Base-by-base conservation (phyloP, 208 protist species). In the Trypanosoma lewisi region DNA sequence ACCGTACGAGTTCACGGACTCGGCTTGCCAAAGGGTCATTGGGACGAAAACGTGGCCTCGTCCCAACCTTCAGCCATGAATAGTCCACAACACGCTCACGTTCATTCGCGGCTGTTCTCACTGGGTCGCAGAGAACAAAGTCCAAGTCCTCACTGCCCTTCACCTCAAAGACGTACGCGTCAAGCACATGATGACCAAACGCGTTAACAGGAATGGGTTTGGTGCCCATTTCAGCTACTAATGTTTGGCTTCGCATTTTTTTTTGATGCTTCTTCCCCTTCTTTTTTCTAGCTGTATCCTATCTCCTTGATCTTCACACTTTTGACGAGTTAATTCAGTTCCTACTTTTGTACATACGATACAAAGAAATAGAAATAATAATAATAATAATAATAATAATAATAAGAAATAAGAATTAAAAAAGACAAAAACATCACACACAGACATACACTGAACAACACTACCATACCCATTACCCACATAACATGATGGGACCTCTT, bases 71-170 rank as follows among this genome's bases (percentile, higher is more conserved):
- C 17, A 87, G 47, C 59, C 79, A 75, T 12, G 45, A 23, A 63
- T 88, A 84, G 45, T 84, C 66, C 28, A 73, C 68, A 31, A 67
- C 19, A 23, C 61, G 60, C 21, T 71, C 56, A 33, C 56, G 52
- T 67, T 70, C 30, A 25, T 41, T 33, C 8, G 34, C 36, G 12
- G 33, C 6, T 25, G 16, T 60, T n/a, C 3, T 23, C 16, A 39
- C 31, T 16, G 47, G 14, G 58, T 75, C 69, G 49, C 67, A 78
- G 11, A 83, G 36, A 25, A 75, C 63, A 74, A 83, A 87, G 55
- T 87, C 81, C 21, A 87, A 31, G n/a, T 80, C 70, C 5, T 27
- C n/a, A 2, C 33, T 48, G 0, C 48, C 75, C 11, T 61, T 50
- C 16, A 64, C 21, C 42, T 70, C 33, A 51, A 80, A 80, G 45